A percentile compares a stretch with the other conserved stretches of the same genome.
Conservation (phyloP, 2,329 filamentous ascomycete genomes). For the Arthroderma uncinatum region DNA sequence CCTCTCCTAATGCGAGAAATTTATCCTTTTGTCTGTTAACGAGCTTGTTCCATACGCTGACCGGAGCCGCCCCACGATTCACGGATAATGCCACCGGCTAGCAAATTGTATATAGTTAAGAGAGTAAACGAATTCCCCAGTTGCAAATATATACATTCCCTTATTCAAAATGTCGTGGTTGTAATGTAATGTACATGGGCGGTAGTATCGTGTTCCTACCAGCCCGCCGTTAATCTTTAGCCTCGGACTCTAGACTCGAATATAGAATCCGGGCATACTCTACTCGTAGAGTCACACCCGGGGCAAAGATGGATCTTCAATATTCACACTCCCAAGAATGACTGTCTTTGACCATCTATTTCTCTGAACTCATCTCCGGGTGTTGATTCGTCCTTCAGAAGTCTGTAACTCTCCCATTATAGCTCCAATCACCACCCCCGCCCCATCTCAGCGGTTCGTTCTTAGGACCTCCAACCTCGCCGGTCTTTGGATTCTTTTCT, state of each 20-base stretch:
- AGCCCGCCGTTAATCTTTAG: neutral
- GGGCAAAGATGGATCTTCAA: no score
- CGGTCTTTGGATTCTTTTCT: slow-evolving; percentile 82
- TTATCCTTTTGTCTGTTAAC: neutral
- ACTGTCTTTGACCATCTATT: no score
- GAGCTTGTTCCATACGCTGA: neutral
- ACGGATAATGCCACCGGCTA: neutral
- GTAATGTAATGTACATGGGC: slow-evolving; percentile 1
- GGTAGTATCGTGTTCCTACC: neutral
- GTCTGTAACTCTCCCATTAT: slow-evolving; percentile 88
- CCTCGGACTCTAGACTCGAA: neutral
- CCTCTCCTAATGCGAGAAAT: neutral
- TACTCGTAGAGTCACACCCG: no score
- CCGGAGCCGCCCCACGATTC: neutral
- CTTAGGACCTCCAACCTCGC: slow-evolving; percentile 92
- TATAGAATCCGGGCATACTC: neutral
- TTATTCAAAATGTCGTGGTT: neutral
- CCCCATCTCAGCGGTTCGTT: slow-evolving; percentile 93
- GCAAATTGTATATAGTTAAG: slow-evolving; percentile 2
- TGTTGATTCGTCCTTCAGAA: slow-evolving; percentile 45
- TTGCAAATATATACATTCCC: neutral
- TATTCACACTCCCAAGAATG: no score
- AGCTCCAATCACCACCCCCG: slow-evolving; percentile 69
- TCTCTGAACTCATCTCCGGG: neutral
- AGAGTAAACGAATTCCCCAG: neutral